Percentiles rank a stretch among this genome's conserved stretches.
These are phyloP conservation scores for Amphirosellinia nigrospora DNA, from an alignment of 495 filamentous ascomycete genomes.

Conservation along the genomic window DNA sequence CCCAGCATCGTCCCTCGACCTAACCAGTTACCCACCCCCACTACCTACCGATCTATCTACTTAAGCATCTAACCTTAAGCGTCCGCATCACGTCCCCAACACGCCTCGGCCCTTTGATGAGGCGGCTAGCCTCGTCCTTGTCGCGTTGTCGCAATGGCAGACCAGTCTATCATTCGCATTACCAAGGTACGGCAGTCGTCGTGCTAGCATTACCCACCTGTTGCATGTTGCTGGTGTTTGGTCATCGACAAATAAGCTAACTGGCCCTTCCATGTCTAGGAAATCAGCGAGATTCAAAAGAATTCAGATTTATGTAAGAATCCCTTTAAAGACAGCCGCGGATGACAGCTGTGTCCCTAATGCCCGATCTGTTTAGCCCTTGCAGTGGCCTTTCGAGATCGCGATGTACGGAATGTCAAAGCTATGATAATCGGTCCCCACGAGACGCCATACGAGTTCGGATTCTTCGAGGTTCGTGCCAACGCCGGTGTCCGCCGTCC, in stretches of 20 bases:
- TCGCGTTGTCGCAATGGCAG: slow-evolving; percentile 61
- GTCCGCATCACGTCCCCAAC: not conserved
- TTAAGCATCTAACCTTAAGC: not conserved
- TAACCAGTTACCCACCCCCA: not conserved
- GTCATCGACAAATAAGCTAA: slow-evolving; percentile 46
- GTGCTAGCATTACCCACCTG: slow-evolving; percentile 14
- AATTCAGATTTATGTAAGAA: slow-evolving; percentile 77
- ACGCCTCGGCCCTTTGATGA: slow-evolving; percentile 15
- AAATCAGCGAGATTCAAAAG: slow-evolving; percentile 82
- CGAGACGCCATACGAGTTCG: slow-evolving; percentile 95
- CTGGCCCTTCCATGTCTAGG: slow-evolving; percentile 55
- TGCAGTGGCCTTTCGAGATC: slow-evolving; percentile 83
- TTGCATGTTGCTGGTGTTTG: not conserved
- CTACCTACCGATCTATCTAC: not conserved
- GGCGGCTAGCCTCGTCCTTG: slow-evolving; percentile 9
- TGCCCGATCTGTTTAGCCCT: slow-evolving; percentile 61
- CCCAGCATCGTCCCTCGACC: not conserved
- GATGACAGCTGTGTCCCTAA: slow-evolving; percentile 19
- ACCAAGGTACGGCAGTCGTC: slow-evolving; percentile 65
- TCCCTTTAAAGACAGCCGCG: not conserved
- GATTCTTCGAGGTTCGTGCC: slow-evolving; percentile 84
- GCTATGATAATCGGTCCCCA: slow-evolving; percentile 92
- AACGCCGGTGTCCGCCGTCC: not conserved
- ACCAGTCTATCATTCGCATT: slow-evolving; percentile 85
- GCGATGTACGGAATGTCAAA: slow-evolving; percentile 84